Conservation (phyloP, 2,329 filamentous ascomycete species). For the Colletotrichum filicis region DNA sequence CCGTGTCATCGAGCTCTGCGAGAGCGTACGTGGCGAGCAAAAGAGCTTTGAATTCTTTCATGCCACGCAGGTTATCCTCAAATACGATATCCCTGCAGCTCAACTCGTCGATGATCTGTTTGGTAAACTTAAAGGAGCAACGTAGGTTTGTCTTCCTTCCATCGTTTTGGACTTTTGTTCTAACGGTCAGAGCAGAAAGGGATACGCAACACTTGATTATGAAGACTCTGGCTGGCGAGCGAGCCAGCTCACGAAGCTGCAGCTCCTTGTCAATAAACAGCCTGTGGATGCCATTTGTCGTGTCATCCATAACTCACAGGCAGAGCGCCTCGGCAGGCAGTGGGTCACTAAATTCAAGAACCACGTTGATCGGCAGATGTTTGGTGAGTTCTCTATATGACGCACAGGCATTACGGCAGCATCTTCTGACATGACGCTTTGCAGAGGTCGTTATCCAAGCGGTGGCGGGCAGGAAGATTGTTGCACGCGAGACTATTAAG, state of each 20-base stretch:
- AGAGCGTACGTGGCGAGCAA: conserved; percentile 88
- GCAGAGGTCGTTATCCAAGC: conserved; percentile 93
- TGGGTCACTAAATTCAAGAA: conserved; percentile 98
- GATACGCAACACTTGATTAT: conserved; percentile 96
- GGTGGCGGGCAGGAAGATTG: conserved; percentile 81
- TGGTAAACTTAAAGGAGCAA: conserved; percentile 92
- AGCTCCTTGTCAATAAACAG: conserved; percentile 91
- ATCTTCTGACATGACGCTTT: neutral
- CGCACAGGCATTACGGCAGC: neutral
- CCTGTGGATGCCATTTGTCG: conserved; percentile 96
- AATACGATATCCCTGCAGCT: conserved; percentile 88
- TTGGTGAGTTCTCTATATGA: conserved; percentile 55
- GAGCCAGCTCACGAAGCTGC: conserved; percentile 86
- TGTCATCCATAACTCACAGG: conserved; percentile 85
- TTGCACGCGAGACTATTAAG: conserved; percentile 95
- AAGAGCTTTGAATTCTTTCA: conserved; percentile 92
- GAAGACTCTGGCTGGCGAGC: conserved; percentile 91
- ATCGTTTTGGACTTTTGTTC: neutral
- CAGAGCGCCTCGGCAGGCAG: conserved; percentile 80
- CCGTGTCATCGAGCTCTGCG: conserved; percentile 94
- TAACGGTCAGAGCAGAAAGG: conserved; percentile 64
- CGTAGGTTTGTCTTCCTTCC: conserved; percentile 51
- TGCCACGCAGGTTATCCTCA: conserved; percentile 90
- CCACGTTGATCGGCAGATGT: conserved; percentile 96
- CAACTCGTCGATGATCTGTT: conserved; percentile 98